Evolutionary conservation across 2,329 filamentous ascomycete species (phyloP), one percentile per base, ranked within the genome.

Genomic region (Colletotrichum lupini): DNA sequence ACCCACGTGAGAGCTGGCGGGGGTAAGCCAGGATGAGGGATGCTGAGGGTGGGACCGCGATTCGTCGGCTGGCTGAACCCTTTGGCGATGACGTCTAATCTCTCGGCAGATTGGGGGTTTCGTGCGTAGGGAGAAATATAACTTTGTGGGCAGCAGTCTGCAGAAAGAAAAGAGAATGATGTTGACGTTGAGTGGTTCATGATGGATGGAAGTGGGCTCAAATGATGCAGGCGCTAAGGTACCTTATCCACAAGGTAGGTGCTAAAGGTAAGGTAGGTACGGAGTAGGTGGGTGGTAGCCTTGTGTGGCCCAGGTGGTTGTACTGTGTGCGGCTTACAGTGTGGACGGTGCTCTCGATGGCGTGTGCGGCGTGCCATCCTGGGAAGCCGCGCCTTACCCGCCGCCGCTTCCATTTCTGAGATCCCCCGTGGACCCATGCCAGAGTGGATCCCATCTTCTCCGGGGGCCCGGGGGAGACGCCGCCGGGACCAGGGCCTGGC

Each of bases 381-480:
- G 4, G 57, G 16, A 26, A 49, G 46, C 59, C 53, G 66, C 46
- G 67, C 67, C 66, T 60, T 60, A 73, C 55, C 70, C 56, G 35
- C 67, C 42, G 70, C 67, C 67, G 70, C 70, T 60, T 30, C 42
- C 49, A 9, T 26, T 64, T 55, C 55, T 37, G n/a, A 73, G 32
- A 42, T 6, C 35, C 28, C 67, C 22, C 8, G 32, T 35, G 28
- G 55, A 8, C 28, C 60, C 67, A 26, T 28, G 30, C 24, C 32
- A n/a, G 19, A n/a, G 32, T 64, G 60, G 67, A 22, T 12, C 24
- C 22, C 8, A 8, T 35, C 11, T 7, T 28, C 56, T 42, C 61
- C 71, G 71, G 67, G 71, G 71, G 60, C 19, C 67, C 60, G 70
- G 70, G 70, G 71, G 42, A 49, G 24, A n/a, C 60, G 52, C 59